Evolutionary conservation across 345 rosid species (phyloP).

Genomic region (Noccaea bulbosa): DNA sequence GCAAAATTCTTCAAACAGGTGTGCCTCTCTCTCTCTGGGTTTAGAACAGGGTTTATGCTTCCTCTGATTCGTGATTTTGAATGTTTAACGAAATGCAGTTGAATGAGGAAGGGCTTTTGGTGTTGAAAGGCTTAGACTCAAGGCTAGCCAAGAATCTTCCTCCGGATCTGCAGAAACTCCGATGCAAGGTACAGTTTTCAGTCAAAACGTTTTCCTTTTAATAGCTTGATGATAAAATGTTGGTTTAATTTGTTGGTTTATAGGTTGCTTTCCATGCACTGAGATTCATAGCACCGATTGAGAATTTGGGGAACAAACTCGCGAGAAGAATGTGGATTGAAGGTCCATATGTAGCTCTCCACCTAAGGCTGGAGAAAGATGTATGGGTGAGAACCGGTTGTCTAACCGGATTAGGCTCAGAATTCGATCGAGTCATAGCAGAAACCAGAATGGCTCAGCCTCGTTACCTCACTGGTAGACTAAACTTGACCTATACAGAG

Average conservation of each 20-base stretch:
- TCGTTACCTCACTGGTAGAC: constrained; percentile 59
- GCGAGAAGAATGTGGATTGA: constrained; percentile 85
- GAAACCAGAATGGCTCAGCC: constrained; percentile 50
- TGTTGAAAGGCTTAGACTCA: constrained; percentile 69
- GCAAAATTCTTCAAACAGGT: constrained; percentile 64
- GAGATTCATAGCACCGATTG: constrained; percentile 61
- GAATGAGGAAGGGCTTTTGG: constrained; percentile 63
- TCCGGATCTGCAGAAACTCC: constrained; percentile 73
- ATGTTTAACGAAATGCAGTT: constrained; percentile 47
- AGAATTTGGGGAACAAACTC: constrained; percentile 60
- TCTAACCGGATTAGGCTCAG: constrained; percentile 63
- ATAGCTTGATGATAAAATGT: neutral
- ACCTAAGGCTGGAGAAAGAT: constrained; percentile 75
- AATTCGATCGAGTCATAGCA: constrained; percentile 52
- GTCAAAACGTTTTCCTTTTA: neutral
- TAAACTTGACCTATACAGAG: constrained; percentile 53
- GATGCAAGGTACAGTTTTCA: constrained; percentile 56
- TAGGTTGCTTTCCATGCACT: constrained; percentile 81
- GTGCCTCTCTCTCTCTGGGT: constrained; percentile 10
- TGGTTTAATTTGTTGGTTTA: no score
- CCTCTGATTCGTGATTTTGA: neutral
- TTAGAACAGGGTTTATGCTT: neutral
- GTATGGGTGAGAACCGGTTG: constrained; percentile 86
- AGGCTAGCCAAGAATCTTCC: constrained; percentile 74
- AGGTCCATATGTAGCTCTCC: constrained; percentile 75